Evolutionary conservation across 2,329 filamentous ascomycete species (phyloP).

Genomic region (Aspergillus vadensis): DNA sequence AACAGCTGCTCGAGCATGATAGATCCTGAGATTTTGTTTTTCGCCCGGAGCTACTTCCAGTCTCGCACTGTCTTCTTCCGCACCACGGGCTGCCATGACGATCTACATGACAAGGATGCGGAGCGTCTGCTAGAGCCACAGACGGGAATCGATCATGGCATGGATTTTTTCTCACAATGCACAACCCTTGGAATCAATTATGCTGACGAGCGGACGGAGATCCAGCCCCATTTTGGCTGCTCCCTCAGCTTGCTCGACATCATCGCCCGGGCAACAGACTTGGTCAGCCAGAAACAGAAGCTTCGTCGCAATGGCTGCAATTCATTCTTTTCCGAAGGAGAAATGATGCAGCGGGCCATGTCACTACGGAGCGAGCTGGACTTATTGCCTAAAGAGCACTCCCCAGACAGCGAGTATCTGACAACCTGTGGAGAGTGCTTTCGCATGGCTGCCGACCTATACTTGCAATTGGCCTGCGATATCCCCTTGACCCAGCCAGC

Average conservation of each 20-base stretch:
- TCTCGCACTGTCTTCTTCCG: constrained; percentile 1
- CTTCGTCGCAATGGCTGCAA: not conserved
- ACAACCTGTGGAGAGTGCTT: constrained; percentile 4
- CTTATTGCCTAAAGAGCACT: not conserved
- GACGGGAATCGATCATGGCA: not conserved
- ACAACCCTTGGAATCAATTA: not conserved
- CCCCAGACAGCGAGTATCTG: not conserved
- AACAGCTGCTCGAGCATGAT: not conserved
- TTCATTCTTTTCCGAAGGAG: not conserved
- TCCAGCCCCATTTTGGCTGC: constrained; percentile 2
- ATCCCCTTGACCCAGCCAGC: not conserved
- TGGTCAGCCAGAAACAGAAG: constrained; percentile 3
- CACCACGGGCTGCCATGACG: not conserved
- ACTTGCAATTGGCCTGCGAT: not conserved
- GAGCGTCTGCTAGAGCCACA: not conserved
- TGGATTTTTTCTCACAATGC: not conserved
- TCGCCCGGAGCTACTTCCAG: constrained; percentile 3
- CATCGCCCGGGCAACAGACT: constrained; percentile 2
- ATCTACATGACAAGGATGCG: not conserved
- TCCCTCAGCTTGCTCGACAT: constrained; percentile 2
- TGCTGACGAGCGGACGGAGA: not conserved
- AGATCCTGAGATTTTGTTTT: not conserved
- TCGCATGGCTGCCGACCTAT: not conserved
- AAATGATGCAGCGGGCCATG: constrained; percentile 4
- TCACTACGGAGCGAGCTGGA: not conserved